These are phyloP conservation scores for Eimeria maxima DNA, from an alignment of 169 alveolate species.

Conservation along the genomic window DNA sequence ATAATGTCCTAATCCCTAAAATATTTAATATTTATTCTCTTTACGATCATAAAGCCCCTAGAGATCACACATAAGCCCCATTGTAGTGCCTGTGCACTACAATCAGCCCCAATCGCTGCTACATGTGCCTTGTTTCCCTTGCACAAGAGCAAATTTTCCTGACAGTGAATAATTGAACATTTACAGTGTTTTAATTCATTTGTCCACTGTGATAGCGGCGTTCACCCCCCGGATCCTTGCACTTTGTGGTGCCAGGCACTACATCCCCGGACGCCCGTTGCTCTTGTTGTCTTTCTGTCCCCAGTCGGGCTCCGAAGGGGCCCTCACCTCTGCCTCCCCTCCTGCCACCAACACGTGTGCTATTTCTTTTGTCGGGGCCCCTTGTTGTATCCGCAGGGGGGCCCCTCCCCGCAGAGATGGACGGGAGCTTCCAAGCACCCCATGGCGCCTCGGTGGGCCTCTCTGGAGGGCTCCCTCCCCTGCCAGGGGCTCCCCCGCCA, in stretches of 20 bases:
- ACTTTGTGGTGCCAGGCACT: not conserved
- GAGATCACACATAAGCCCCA: too few relatives aligned
- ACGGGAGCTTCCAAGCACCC: constrained; percentile 63
- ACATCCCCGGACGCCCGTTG: constrained; percentile 19
- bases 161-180: not conserved
- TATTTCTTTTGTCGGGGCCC: constrained; percentile 42
- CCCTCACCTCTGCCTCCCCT: constrained; percentile 12
- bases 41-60: too few relatives aligned
- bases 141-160: not conserved
- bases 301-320: constrained; percentile 53
- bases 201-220: not conserved
- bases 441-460: constrained; percentile 62
- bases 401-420: constrained; percentile 53
- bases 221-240: not conserved
- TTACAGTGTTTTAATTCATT: not conserved
- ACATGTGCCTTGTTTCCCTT: constrained; percentile 17
- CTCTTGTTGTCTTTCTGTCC: constrained; percentile 40
- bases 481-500: constrained; percentile 23
- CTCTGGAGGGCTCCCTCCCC: constrained; percentile 74
- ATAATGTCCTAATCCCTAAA: too few relatives aligned
- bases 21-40: too few relatives aligned
- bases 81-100: too few relatives aligned
- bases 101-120: constrained; percentile 23
- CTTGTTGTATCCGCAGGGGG: constrained; percentile 42
- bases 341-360: not conserved